A percentile compares a stretch with the other conserved stretches of the same genome.
phyloP scores from a whole-genome alignment of 148 eudicot species.

The Dysphania ambrosioides region DNA sequence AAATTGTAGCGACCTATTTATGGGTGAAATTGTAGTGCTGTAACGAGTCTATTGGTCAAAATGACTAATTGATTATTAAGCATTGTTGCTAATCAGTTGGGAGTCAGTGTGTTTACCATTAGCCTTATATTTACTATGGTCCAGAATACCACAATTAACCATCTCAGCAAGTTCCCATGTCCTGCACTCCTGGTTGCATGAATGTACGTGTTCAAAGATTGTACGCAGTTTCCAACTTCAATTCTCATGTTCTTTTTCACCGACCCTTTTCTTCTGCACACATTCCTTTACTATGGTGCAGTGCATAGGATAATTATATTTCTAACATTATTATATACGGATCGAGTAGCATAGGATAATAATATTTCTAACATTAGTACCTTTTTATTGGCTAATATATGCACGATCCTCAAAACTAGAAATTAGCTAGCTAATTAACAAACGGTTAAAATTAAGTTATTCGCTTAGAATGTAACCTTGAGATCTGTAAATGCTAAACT shows the following conservation, averaged over 20 bases:
- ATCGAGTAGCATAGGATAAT: too few relatives aligned
- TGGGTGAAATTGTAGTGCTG: too few relatives aligned
- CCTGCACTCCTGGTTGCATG: conserved; percentile 32
- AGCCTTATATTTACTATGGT: conserved; percentile 15
- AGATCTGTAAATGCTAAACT: conserved; percentile 12
- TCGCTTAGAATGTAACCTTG: background rate
- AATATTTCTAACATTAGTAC: too few relatives aligned
- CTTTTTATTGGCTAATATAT: background rate
- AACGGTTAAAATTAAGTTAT: background rate
- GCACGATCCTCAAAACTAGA: background rate
- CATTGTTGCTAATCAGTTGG: too few relatives aligned
- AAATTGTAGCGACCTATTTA: too few relatives aligned
- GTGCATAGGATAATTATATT: too few relatives aligned
- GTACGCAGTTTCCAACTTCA: conserved; percentile 30
- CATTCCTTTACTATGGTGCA: conserved; percentile 22
- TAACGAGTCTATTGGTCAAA: too few relatives aligned
- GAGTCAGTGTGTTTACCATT: too few relatives aligned
- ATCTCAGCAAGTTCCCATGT: conserved; percentile 32
- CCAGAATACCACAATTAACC: conserved; percentile 4
- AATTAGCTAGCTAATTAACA: background rate
- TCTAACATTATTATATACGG: too few relatives aligned
- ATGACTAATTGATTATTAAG: too few relatives aligned
- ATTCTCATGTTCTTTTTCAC: conserved; percentile 32
- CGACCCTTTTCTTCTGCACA: conserved; percentile 28
- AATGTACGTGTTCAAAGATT: conserved; percentile 25